Percentiles rank a stretch among this genome's conserved stretches.
Conservation (phyloP, 1,284 basidiomycete species). For the Pseudozyma flocculosa region DNA sequence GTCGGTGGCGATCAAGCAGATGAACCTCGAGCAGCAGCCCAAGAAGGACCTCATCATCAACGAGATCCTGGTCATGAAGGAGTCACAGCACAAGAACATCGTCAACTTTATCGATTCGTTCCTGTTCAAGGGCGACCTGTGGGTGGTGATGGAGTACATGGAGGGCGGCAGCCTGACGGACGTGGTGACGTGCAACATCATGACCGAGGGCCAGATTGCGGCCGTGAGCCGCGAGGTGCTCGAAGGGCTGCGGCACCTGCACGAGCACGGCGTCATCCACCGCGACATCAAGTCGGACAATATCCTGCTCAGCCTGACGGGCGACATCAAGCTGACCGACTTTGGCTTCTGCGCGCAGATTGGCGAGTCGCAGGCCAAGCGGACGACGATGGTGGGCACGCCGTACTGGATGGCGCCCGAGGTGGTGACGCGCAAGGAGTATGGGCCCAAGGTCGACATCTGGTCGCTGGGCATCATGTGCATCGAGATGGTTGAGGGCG, state of each 20-base stretch:
- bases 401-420: conserved; percentile 99
- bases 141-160: conserved; percentile 99
- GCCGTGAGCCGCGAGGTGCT: conserved; percentile 86
- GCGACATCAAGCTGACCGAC: conserved; percentile 97
- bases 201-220: conserved; percentile 90
- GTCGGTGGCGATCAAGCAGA: conserved; percentile 98
- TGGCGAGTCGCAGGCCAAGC: conserved; percentile 84
- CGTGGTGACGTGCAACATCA: conserved; percentile 92
- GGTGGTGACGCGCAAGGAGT: conserved; percentile 96
- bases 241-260: conserved; percentile 87
- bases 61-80: conserved; percentile 98
- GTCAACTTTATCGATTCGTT: conserved; percentile 99
- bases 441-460: conserved; percentile 97
- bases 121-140: conserved; percentile 93
- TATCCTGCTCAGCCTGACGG: conserved; percentile 83
- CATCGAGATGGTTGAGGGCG: conserved; percentile 99
- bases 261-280: conserved; percentile 92
- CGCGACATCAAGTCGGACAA: conserved; percentile 99
- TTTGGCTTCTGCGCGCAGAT: conserved; percentile 99
- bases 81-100: conserved; percentile 92
- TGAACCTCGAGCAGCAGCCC: conserved; percentile 99
- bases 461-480: conserved; percentile 99
- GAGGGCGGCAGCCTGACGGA: conserved; percentile 87
- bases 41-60: conserved; percentile 99
- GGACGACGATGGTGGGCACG: conserved; percentile 99